Evolutionary conservation across 2,329 filamentous ascomycete species (phyloP).

Genomic region (Cordyceps militaris): DNA sequence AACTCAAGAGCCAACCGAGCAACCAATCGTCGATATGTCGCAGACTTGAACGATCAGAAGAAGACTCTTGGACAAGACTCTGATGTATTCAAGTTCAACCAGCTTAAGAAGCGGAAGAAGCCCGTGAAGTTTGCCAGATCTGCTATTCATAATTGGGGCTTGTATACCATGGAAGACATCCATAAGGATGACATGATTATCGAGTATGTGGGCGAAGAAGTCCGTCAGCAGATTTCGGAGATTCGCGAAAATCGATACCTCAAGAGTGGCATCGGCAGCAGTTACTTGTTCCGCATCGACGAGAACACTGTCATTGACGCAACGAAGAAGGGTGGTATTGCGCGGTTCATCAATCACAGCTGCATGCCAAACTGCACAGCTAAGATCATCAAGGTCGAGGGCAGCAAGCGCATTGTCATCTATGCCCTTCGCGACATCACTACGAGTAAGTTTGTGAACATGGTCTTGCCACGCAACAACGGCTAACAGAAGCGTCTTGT

Average conservation of each 20-base stretch:
- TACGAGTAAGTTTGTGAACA: conserved; percentile 61
- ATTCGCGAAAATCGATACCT: conserved; percentile 87
- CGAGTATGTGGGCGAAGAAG: conserved; percentile 96
- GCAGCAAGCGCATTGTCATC: conserved; percentile 97
- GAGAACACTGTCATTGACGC: conserved; percentile 97
- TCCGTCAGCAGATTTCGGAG: conserved; percentile 95
- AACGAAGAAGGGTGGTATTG: conserved; percentile 97
- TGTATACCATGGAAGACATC: conserved; percentile 97
- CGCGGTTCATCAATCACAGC: conserved; percentile 96
- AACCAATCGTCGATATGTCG: conserved; percentile 89
- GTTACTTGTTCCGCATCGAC: conserved; percentile 96
- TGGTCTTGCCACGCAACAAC: not conserved
- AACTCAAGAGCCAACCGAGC: conserved; percentile 90
- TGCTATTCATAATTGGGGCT: conserved; percentile 96
- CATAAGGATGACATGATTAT: conserved; percentile 99
- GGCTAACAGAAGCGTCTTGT: conserved; percentile 20
- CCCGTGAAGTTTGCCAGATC: conserved; percentile 96
- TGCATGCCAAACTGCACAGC: conserved; percentile 98
- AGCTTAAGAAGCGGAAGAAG: conserved; percentile 99
- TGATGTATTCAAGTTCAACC: conserved; percentile 94
- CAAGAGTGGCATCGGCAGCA: conserved; percentile 93
- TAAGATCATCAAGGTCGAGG: conserved; percentile 98
- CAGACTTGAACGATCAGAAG: conserved; percentile 93
- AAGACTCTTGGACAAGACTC: conserved; percentile 76
- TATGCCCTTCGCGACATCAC: conserved; percentile 94